A percentile compares a stretch with the other conserved stretches of the same genome.
phyloP scores from a whole-genome alignment of 2,329 filamentous ascomycete genomes.

The Hymenoscyphus occultus region DNA sequence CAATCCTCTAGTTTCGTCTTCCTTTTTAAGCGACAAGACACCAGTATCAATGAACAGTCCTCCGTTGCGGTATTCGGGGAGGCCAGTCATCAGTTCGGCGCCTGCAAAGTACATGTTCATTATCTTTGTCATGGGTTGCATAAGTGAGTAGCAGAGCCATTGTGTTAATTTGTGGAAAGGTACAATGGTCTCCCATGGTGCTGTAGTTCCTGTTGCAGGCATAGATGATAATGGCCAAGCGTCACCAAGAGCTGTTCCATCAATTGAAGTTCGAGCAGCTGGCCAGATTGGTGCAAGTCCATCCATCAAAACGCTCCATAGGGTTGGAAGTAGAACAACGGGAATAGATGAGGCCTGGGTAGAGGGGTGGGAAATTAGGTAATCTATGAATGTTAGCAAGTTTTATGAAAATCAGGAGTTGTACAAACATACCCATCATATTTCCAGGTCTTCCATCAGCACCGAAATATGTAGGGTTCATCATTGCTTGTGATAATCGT shows the following conservation, averaged over 20 bases:
- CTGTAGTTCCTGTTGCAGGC: slow-evolving; percentile 50
- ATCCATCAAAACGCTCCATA: slow-evolving; percentile 90
- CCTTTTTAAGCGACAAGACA: slow-evolving; percentile 70
- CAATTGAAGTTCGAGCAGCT: slow-evolving; percentile 76
- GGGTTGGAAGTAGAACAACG: slow-evolving; percentile 78
- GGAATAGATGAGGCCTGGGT: slow-evolving; percentile 87
- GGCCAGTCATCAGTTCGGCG: slow-evolving; percentile 76
- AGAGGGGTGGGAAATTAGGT: slow-evolving; percentile 85
- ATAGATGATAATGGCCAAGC: slow-evolving; percentile 89
- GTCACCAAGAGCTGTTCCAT: slow-evolving; percentile 84
- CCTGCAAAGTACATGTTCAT: slow-evolving; percentile 80
- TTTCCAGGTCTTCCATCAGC: slow-evolving; percentile 82
- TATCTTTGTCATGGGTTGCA: slow-evolving; percentile 83
- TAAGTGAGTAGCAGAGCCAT: slow-evolving; percentile 91
- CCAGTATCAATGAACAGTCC: slow-evolving; percentile 84
- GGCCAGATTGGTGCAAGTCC: slow-evolving; percentile 89
- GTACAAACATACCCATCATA: slow-evolving; percentile 71
- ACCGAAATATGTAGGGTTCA: slow-evolving; percentile 81
- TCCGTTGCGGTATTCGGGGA: slow-evolving; percentile 91
- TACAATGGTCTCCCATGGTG: slow-evolving; percentile 76
- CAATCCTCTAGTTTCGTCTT: slow-evolving; percentile 68
- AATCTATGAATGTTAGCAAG: slow-evolving; percentile 56
- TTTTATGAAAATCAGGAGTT: background rate
- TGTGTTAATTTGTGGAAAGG: slow-evolving; percentile 94
- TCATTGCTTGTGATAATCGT: slow-evolving; percentile 70